Conservation (phyloP, 2,329 filamentous ascomycete species). For the Stachybotrys chlorohalonatus region DNA sequence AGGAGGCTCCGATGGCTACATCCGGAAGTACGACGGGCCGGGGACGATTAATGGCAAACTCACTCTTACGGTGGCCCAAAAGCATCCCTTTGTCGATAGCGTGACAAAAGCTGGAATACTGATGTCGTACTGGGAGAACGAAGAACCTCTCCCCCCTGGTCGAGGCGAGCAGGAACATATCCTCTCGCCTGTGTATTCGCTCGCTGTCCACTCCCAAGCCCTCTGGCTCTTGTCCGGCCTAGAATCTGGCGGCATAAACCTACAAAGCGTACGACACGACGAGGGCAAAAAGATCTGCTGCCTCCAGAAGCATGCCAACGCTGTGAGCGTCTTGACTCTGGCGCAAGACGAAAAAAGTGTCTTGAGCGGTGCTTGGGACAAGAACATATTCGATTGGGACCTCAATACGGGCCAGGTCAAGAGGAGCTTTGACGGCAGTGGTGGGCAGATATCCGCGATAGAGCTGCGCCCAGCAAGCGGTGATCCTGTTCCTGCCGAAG, state of each 20-base stretch:
- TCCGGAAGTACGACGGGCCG: constrained; percentile 92
- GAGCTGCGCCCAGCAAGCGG: constrained; percentile 74
- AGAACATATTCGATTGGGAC: constrained; percentile 90
- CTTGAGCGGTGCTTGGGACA: constrained; percentile 94
- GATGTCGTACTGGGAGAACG: constrained; percentile 98
- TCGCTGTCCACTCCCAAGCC: constrained; percentile 82
- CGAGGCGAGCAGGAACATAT: constrained; percentile 47
- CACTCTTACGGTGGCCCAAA: constrained; percentile 86
- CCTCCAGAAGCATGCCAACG: constrained; percentile 77
- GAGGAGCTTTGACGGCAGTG: constrained; percentile 67
- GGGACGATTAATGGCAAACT: constrained; percentile 93
- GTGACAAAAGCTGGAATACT: constrained; percentile 91
- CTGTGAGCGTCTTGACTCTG: constrained; percentile 78
- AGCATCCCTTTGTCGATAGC: constrained; percentile 94
- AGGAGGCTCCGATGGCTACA: constrained; percentile 89
- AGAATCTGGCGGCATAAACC: constrained; percentile 84
- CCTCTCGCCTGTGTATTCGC: constrained; percentile 86
- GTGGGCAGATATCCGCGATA: constrained; percentile 78
- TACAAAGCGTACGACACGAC: constrained; percentile 88
- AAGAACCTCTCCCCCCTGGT: constrained; percentile 52
- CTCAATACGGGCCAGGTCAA: constrained; percentile 73
- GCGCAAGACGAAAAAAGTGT: constrained; percentile 79
- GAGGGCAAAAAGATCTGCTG: constrained; percentile 84
- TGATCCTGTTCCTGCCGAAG: constrained; percentile 65
- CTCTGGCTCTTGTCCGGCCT: constrained; percentile 87